Evolutionary conservation across 257 asterid species (phyloP).

Genomic region (Coffea eugenioides): DNA sequence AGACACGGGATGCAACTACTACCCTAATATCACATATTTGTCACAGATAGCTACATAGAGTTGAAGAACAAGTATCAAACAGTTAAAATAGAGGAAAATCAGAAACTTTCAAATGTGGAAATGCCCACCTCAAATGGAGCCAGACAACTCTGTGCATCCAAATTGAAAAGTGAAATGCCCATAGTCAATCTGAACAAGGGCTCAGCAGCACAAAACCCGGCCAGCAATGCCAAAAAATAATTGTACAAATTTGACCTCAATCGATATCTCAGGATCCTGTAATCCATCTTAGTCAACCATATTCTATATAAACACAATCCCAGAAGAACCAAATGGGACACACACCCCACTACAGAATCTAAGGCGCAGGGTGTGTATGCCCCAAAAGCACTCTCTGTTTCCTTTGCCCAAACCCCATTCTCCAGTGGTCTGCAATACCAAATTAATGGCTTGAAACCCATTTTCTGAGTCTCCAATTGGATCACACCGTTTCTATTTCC

Average conservation of each 20-base stretch:
- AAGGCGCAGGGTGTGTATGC: constrained; percentile 79
- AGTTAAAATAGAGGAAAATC: not conserved
- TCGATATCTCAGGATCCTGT: constrained; percentile 42
- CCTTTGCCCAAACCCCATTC: constrained; percentile 62
- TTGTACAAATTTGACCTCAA: constrained; percentile 62
- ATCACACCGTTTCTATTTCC: not conserved
- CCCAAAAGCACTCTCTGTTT: constrained; percentile 58
- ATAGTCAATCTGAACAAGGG: constrained; percentile 59
- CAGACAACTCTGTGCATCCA: constrained; percentile 51
- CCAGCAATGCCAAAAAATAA: constrained; percentile 47
- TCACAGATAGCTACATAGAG: not conserved
- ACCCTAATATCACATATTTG: not conserved
- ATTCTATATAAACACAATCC: constrained; percentile 59
- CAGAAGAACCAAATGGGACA: constrained; percentile 56
- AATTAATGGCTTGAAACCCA: constrained; percentile 52
- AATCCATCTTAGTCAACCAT: constrained; percentile 47
- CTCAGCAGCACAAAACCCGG: constrained; percentile 60
- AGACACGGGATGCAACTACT: not conserved
- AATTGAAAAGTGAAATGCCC: constrained; percentile 62
- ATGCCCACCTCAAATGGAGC: constrained; percentile 72
- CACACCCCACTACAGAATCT: constrained; percentile 56
- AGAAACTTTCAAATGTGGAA: constrained; percentile 1
- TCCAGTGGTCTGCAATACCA: constrained; percentile 85
- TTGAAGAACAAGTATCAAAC: not conserved
- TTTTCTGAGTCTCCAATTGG: constrained; percentile 9